Percentiles rank a stretch among this genome's conserved stretches.
phyloP scores from a whole-genome alignment of 2,329 filamentous ascomycete species.

The Tolypocladium inflatum region DNA sequence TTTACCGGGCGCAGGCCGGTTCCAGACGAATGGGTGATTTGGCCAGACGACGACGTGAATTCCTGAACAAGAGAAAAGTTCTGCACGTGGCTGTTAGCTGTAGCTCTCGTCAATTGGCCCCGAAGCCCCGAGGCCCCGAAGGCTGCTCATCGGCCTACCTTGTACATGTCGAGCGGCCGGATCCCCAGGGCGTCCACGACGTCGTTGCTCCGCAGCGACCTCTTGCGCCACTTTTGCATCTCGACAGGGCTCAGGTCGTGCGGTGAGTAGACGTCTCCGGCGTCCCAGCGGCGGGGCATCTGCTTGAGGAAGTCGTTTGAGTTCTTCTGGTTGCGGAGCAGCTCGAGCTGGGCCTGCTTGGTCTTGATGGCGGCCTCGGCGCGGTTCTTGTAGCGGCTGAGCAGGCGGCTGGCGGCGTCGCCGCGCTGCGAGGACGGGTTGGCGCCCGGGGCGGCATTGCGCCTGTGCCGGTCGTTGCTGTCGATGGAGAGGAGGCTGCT shows the following conservation, averaged over 20 bases:
- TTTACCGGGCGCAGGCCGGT: constrained; percentile 82
- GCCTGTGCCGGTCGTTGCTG: constrained; percentile 9
- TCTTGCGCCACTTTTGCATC: constrained; percentile 69
- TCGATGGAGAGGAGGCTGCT: constrained; percentile 14
- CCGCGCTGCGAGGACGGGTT: constrained; percentile 7
- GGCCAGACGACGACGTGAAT: constrained; percentile 74
- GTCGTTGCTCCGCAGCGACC: constrained; percentile 51
- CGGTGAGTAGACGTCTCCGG: constrained; percentile 83
- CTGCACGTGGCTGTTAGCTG: constrained; percentile 31
- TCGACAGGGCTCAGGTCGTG: constrained; percentile 74
- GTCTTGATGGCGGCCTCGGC: constrained; percentile 10
- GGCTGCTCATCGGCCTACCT: constrained; percentile 39
- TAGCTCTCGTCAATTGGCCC: not conserved
- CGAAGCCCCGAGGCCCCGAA: too few species aligned
- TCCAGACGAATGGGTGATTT: constrained; percentile 66
- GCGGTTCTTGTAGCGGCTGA: constrained; percentile 16
- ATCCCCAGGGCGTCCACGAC: constrained; percentile 72
- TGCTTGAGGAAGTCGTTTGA: constrained; percentile 49
- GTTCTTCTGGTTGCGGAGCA: constrained; percentile 27
- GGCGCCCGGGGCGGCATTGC: not conserved
- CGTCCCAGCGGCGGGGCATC: constrained; percentile 60
- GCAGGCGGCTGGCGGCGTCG: constrained; percentile 17
- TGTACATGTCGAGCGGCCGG: constrained; percentile 77
- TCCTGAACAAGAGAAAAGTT: constrained; percentile 91
- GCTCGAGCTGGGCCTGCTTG: constrained; percentile 25